A percentile compares a stretch with the other conserved stretches of the same genome.
Conservation (phyloP, 257 asterid genomes). For the Capsicum baccatum region DNA sequence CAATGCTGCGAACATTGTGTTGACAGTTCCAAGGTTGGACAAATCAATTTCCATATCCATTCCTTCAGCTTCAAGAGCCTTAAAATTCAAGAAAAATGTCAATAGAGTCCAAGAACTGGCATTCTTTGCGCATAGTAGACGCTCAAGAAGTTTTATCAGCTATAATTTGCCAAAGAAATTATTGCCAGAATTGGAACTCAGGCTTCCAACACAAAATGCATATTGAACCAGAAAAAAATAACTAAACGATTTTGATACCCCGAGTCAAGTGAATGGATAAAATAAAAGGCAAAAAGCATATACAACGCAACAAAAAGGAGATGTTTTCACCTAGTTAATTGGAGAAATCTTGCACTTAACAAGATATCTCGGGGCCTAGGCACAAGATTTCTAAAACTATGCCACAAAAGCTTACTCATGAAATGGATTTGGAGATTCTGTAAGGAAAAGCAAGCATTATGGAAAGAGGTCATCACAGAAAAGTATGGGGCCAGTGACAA, state of each 20-base stretch:
- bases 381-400: not conserved
- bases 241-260: not conserved
- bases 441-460: conserved; percentile 23
- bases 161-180: not conserved
- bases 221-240: not conserved
- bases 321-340: not conserved
- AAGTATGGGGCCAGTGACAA: not conserved
- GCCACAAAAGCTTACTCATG: not conserved
- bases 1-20: conserved; percentile 98
- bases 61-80: conserved; percentile 98
- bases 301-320: not conserved
- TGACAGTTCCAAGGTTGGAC: conserved; percentile 98
- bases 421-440: not conserved
- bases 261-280: not conserved
- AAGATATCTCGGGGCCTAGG: not conserved
- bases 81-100: conserved; percentile 39
- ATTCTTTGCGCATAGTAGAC: not conserved
- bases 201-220: not conserved
- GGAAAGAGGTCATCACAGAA: not conserved
- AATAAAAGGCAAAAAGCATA: not conserved
- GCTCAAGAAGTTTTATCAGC: not conserved
- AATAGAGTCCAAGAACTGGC: conserved; percentile 31
- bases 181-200: not conserved
- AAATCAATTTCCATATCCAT: conserved; percentile 99
- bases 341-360: not conserved